Conservation (phyloP, 2,329 filamentous ascomycete genomes). For the Reticulascus tulasneorum region DNA sequence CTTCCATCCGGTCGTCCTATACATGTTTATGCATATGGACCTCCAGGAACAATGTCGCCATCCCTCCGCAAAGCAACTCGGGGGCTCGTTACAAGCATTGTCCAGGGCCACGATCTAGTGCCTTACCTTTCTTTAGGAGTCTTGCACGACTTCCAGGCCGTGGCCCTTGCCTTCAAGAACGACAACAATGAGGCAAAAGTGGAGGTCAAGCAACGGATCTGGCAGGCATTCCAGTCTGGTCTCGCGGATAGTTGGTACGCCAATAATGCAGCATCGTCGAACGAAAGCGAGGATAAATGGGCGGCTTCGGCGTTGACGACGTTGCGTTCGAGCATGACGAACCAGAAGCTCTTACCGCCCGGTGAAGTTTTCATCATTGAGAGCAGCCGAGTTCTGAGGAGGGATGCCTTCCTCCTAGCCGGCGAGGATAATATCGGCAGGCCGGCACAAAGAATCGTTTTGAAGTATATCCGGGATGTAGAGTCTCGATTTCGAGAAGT, state of each 20-base stretch:
- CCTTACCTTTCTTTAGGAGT: slow-evolving; percentile 70
- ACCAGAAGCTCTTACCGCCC: slow-evolving; percentile 66
- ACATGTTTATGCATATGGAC: slow-evolving; percentile 76
- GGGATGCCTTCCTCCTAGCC: slow-evolving; percentile 56
- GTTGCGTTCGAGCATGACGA: slow-evolving; percentile 64
- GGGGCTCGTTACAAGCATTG: slow-evolving; percentile 69
- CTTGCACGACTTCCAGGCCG: slow-evolving; percentile 69
- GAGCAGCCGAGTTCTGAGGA: slow-evolving; percentile 61
- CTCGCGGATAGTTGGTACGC: slow-evolving; percentile 59
- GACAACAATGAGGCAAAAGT: slow-evolving; percentile 65
- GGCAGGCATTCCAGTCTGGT: slow-evolving; percentile 59
- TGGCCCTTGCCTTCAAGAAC: slow-evolving; percentile 68
- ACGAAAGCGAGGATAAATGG: slow-evolving; percentile 63
- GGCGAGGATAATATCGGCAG: slow-evolving; percentile 51
- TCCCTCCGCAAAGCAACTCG: slow-evolving; percentile 66
- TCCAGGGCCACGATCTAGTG: slow-evolving; percentile 71
- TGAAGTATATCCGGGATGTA: slow-evolving; percentile 69
- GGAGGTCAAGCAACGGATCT: slow-evolving; percentile 63
- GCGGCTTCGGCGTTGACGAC: slow-evolving; percentile 63
- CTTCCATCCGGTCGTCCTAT: slow-evolving; percentile 67
- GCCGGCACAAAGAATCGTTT: slow-evolving; percentile 63
- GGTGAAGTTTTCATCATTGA: slow-evolving; percentile 74
- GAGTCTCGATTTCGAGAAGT: slow-evolving; percentile 67
- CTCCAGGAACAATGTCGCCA: slow-evolving; percentile 68
- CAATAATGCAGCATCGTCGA: slow-evolving; percentile 23